A percentile compares a stretch with the other conserved stretches of the same genome.
phyloP scores from a whole-genome alignment of 108 stramenopile species.

The Nitzschia sp. region DNA sequence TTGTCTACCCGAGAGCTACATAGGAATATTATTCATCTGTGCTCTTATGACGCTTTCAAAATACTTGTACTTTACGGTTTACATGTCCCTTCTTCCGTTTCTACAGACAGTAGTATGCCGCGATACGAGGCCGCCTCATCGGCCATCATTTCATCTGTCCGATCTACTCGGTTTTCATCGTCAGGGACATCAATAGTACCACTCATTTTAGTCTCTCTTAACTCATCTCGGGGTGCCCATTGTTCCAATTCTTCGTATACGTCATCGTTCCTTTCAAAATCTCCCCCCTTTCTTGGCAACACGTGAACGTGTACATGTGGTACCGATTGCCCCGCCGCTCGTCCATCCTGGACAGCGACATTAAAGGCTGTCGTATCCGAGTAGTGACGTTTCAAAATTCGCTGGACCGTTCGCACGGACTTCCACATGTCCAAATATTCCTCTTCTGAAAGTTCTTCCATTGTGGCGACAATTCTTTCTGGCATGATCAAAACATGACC shows the following conservation, averaged over 20 bases:
- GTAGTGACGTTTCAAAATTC: conserved; percentile 52
- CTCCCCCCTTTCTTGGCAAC: conserved; percentile 65
- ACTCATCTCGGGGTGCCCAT: conserved; percentile 76
- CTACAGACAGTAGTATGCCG: neutral
- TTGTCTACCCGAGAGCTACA: neutral
- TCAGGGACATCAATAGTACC: conserved; percentile 63
- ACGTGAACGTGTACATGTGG: conserved; percentile 94
- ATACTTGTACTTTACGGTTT: too few relatives aligned
- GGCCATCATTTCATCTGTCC: conserved; percentile 76
- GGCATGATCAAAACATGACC: conserved; percentile 89
- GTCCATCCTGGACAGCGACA: conserved; percentile 91
- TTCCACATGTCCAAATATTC: conserved; percentile 84
- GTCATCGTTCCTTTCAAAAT: conserved; percentile 85
- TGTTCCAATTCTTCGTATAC: conserved; percentile 78
- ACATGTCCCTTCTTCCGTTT: too few relatives aligned
- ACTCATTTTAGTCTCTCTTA: conserved; percentile 24
- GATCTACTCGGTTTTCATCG: conserved; percentile 73
- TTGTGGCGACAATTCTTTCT: conserved; percentile 44
- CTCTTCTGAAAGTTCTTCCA: conserved; percentile 68
- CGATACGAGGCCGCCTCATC: conserved; percentile 73
- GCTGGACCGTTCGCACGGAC: conserved; percentile 71
- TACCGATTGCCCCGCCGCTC: conserved; percentile 81
- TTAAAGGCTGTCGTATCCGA: conserved; percentile 65
- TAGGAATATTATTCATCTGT: too few relatives aligned
- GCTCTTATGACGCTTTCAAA: too few relatives aligned